Evolutionary conservation across 225 moss, liverwort and hornwort species (phyloP).

Genomic region (Climacium dendroides): DNA sequence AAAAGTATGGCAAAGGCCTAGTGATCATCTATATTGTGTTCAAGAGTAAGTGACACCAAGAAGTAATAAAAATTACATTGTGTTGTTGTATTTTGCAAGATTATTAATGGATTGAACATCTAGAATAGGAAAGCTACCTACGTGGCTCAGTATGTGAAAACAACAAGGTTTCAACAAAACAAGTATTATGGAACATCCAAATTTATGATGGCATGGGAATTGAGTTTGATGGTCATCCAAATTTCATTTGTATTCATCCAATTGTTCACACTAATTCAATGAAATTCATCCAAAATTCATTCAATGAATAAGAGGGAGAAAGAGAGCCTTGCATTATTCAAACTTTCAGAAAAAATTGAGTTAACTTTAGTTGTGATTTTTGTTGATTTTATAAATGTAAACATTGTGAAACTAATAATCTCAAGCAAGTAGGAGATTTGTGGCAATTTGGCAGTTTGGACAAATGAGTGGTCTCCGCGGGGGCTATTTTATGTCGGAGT

Average conservation of each 20-base stretch:
- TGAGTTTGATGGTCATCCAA: not conserved
- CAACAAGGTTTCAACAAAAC: conserved; percentile 9
- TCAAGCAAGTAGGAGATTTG: not conserved
- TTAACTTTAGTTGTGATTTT: not conserved
- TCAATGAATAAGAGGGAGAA: not conserved
- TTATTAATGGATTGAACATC: conserved; percentile 24
- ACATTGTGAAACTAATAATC: not conserved
- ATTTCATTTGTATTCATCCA: not conserved
- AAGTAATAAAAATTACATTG: not conserved
- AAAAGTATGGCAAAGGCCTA: too few species aligned
- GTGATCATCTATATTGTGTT: not conserved
- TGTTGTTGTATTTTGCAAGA: not conserved
- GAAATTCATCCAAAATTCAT: not conserved
- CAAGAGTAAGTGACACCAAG: not conserved
- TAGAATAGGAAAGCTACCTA: conserved; percentile 21
- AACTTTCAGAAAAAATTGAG: not conserved
- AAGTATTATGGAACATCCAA: conserved; percentile 11
- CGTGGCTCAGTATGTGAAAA: conserved; percentile 8
- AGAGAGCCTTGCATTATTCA: not conserved
- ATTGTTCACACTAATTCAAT: not conserved
- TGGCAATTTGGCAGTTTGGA: conserved; percentile 22
- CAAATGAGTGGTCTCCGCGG: conserved; percentile 17
- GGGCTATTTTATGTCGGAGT: conserved; percentile 2
- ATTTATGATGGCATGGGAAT: not conserved
- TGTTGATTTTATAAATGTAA: not conserved